phyloP scores from a whole-genome alignment of 2,329 filamentous ascomycete species.

The Beauveria sp. region DNA sequence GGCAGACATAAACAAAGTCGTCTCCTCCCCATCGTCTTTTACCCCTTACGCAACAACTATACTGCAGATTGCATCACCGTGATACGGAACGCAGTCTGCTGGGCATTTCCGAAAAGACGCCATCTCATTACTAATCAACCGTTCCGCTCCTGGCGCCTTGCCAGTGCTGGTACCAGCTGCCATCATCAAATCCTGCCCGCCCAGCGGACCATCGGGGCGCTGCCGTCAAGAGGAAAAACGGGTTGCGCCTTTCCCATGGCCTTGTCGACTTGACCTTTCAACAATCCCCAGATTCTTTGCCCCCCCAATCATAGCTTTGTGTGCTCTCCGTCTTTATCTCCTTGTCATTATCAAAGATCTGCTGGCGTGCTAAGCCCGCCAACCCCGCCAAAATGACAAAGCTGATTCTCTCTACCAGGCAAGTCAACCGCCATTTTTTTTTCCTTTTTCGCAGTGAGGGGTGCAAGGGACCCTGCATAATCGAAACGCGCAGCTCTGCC shows the following conservation, averaged over 20 bases:
- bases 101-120: background rate
- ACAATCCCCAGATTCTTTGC: background rate
- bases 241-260: background rate
- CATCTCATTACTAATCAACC: slow-evolving; percentile 11
- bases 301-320: background rate
- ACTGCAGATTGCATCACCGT: background rate
- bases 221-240: slow-evolving; percentile 1
- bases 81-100: background rate
- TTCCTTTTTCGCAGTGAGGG: background rate
- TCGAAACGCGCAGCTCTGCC: background rate
- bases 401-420: slow-evolving; percentile 82
- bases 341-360: background rate
- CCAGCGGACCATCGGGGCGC: slow-evolving; percentile 9
- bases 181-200: slow-evolving; percentile 6
- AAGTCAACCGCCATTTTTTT: slow-evolving; percentile 27
- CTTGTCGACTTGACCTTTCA: slow-evolving; percentile 5
- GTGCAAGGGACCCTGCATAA: background rate
- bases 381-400: slow-evolving; percentile 52
- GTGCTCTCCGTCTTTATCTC: background rate
- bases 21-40: background rate
- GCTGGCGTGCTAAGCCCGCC: background rate
- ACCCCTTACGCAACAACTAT: background rate
- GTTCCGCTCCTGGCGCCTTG: background rate
- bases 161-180: background rate
- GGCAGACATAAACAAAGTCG: background rate